Conservation (phyloP, 2,329 filamentous ascomycete species). For the Hypoxylon sp. region DNA sequence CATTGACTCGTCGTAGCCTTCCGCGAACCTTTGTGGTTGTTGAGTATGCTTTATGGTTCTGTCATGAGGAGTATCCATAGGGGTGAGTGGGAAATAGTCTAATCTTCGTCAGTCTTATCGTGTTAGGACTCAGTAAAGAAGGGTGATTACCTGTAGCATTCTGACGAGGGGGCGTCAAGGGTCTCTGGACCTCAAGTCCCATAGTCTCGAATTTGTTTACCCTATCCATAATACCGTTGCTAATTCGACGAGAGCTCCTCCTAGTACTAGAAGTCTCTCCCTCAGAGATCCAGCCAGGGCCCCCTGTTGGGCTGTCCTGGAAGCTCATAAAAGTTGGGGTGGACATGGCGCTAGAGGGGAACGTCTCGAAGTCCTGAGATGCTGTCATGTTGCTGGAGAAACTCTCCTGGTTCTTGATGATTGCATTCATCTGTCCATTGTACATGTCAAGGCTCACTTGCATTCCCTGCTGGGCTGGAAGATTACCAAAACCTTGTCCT, state of each 20-base stretch:
- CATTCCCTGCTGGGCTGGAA: slow-evolving; percentile 50
- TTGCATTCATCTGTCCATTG: slow-evolving; percentile 58
- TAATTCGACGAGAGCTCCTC: slow-evolving; percentile 65
- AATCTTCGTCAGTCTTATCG: slow-evolving; percentile 51
- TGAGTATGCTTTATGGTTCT: slow-evolving; percentile 59
- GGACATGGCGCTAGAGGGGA: slow-evolving; percentile 61
- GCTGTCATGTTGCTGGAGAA: slow-evolving; percentile 58
- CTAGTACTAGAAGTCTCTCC: slow-evolving; percentile 60
- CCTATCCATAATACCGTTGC: slow-evolving; percentile 72
- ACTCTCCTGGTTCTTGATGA: slow-evolving; percentile 61
- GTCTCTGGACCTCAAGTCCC: slow-evolving; percentile 63
- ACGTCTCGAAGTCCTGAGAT: slow-evolving; percentile 65
- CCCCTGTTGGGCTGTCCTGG: slow-evolving; percentile 59
- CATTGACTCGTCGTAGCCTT: slow-evolving; percentile 74
- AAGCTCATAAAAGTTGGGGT: slow-evolving; percentile 66
- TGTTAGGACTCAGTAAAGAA: neutral
- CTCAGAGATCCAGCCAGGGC: slow-evolving; percentile 66
- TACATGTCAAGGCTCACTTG: slow-evolving; percentile 64
- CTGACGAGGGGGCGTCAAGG: slow-evolving; percentile 73
- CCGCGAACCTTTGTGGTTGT: slow-evolving; percentile 66
- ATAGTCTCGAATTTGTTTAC: slow-evolving; percentile 71
- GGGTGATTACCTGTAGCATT: slow-evolving; percentile 68
- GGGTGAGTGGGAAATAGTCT: slow-evolving; percentile 76
- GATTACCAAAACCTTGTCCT: slow-evolving; percentile 59
- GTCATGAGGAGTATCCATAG: slow-evolving; percentile 72